Base-by-base conservation (phyloP, 2,329 filamentous ascomycete genomes). In the Fusarium tupiense region DNA sequence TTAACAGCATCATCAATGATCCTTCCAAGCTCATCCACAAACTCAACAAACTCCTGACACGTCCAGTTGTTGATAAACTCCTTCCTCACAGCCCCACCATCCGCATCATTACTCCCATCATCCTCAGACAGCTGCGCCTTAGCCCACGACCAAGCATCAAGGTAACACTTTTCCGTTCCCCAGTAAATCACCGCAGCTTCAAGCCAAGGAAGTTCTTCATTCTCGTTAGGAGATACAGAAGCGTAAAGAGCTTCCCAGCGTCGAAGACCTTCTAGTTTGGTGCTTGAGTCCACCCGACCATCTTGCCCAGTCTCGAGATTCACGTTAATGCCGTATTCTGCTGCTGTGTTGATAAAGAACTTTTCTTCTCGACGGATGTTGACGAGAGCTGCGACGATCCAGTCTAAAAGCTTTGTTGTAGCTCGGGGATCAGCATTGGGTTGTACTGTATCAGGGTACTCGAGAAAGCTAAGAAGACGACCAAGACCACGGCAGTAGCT, bases 181-280 rank as follows among this genome's bases (percentile, higher is more conserved):
- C 92, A 95, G 31, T 95, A 88, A n/a, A 93, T 87, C 6, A 94
- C 88, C 70, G 94, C 85, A 11, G 91, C 92, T 79, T 94, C 92
- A 6, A 95, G 82, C 77, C 85, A 87, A 0, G 83, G 81, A 1
- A 93, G 79, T 3, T 72, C 61, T 5, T 76, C 71, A 4, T 82
- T 86, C 6, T 84, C 84, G 13, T 84, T 85, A 0, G 86, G 82
- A 58, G 86, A 85, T 19, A 88, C 85, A 8, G 86, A 86, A n/a
- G 85, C 87, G 64, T 90, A 88, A 9, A 93, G 88, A 26, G 69
- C 70, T 57, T 84, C 80, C 71, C 84, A 83, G 46, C 83, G 80
- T 6, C 74, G 70, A 13, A 85, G 80, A 0, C 85, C 85, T 1
- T 83, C 81, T 11, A 85, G 77, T 57, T 86, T 84, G 5, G 79